These are phyloP conservation scores for Blastobotrys mokoenaii DNA, from an alignment of 805 yeast genomes.

Conservation along the genomic window DNA sequence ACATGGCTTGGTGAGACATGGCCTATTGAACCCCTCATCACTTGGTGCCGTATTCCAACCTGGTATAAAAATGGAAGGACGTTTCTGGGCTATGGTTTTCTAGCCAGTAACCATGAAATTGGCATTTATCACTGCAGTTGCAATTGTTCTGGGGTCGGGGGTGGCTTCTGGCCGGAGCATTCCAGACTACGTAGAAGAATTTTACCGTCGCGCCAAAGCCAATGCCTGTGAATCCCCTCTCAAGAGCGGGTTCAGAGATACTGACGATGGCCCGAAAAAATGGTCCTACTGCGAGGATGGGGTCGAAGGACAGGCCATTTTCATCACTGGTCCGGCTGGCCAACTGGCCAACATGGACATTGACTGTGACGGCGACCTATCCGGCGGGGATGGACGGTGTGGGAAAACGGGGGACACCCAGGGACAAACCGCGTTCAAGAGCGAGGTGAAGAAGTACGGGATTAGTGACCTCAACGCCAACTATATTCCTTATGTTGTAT, in stretches of 20 bases:
- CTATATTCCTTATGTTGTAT: conserved; percentile 6
- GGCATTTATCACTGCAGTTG: too few species aligned
- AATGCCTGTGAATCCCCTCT: neutral
- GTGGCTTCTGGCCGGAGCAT: neutral
- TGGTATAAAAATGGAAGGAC: too few species aligned
- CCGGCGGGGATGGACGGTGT: conserved; percentile 5
- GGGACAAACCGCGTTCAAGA: conserved; percentile 2
- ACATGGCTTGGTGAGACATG: too few species aligned
- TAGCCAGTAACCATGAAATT: too few species aligned
- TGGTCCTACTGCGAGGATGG: conserved; percentile 3
- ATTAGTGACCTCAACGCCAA: conserved; percentile 3
- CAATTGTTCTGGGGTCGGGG: too few species aligned
- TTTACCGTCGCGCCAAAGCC: conserved; percentile 1
- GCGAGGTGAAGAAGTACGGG: neutral
- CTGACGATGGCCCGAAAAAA: neutral
- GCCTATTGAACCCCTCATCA: too few species aligned
- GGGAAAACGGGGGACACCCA: conserved; percentile 1
- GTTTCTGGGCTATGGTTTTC: too few species aligned
- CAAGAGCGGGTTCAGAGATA: conserved; percentile 4
- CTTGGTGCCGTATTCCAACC: too few species aligned
- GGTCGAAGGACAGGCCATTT: conserved; percentile 5
- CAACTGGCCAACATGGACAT: conserved; percentile 8
- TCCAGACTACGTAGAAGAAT: neutral
- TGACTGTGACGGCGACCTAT: conserved; percentile 7
- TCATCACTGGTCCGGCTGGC: conserved; percentile 2